Evolutionary conservation across 1,284 basidiomycete genomes (phyloP).

Genomic region (Microbotryum silenes-acaulis): DNA sequence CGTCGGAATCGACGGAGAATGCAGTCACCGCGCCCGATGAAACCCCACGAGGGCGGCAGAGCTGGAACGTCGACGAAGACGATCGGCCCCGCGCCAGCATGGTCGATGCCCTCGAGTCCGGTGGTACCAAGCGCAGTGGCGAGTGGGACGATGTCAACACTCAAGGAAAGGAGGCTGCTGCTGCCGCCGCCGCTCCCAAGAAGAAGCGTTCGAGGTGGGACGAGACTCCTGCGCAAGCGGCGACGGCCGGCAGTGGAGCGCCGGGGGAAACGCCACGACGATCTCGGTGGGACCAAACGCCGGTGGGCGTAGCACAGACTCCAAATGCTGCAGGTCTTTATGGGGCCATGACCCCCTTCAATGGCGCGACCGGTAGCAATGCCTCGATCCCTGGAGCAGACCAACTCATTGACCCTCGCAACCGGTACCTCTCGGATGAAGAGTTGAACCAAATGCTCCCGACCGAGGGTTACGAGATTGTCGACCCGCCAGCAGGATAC

Average conservation of each 20-base stretch:
- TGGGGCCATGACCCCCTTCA: conserved; percentile 37
- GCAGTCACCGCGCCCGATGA: conserved; percentile 52
- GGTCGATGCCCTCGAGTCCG: too few relatives aligned
- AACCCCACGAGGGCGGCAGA: conserved; percentile 65
- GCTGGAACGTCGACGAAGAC: conserved; percentile 67
- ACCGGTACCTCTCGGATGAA: conserved; percentile 87
- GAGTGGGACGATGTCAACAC: conserved; percentile 48
- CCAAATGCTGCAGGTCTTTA: conserved; percentile 26
- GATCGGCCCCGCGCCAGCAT: conserved; percentile 42
- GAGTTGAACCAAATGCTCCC: conserved; percentile 90
- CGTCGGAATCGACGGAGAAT: conserved; percentile 56
- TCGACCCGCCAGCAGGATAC: conserved; percentile 90
- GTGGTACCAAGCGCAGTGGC: conserved; percentile 30
- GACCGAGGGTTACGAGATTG: conserved; percentile 76
- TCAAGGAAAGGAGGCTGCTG: conserved; percentile 62
- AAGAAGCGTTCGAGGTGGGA: conserved; percentile 93
- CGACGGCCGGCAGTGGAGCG: conserved; percentile 46
- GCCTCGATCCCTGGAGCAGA: conserved; percentile 39
- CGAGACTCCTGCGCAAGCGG: conserved; percentile 61
- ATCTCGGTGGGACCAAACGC: conserved; percentile 94
- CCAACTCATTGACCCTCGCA: conserved; percentile 90
- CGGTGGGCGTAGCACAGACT: conserved; percentile 38
- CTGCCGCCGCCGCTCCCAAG: conserved; percentile 59
- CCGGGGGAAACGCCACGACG: conserved; percentile 56
- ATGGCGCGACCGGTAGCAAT: conserved; percentile 24